Base-by-base conservation (phyloP, 2,329 filamentous ascomycete genomes). In the Epichloe brachyelytri region DNA sequence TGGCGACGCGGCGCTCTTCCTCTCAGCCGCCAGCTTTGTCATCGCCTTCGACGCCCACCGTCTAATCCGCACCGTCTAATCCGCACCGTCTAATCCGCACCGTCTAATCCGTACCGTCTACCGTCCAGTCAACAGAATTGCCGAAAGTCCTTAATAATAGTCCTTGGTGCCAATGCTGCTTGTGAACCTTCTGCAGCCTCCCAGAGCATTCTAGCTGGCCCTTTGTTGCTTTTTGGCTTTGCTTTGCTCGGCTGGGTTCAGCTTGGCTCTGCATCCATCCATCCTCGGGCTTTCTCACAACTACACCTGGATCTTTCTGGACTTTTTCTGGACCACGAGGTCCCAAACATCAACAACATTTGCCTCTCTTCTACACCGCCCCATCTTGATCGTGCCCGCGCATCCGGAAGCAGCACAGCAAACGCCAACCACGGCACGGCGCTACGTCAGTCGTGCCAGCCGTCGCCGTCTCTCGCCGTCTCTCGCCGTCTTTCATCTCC, bases 1-100 rank as follows among this genome's bases (percentile, higher is more conserved):
- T 43, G 43, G 41, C 40, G 30, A 44, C 48, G 48, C 34, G 38
- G 38, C 22, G n/a, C 26, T n/a, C n/a, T 4, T 22, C 10, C 14
- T 17, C 22, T 22, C 39, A 15, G n/a, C 37, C 15, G 37, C 36
- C 33, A 30, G 38, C 51, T 47, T 53, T 50, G 48, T 53, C 43
- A 53, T 50, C 51, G 22, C 48, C 46, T 30, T 30, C 33, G 43
- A 46, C 48, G 19, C 37, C 43, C 51, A 19, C 43, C 43, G 14
- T 43, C 39, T 20, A 37, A 7, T 26, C 4, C 22, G 22, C 6
- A 26, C 22, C 22, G 22, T 22, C 22, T 2, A 6, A n/a, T n/a
- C 22, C 22, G 20, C 5, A 22, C n/a, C n/a, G 20, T 22, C 20
- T 22, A 5, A n/a, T n/a, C 20, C 22, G 22, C 1, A 6, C 22